These are phyloP conservation scores for Trichothecium sympodiale DNA, from an alignment of 2,329 filamentous ascomycete species.

Conservation along the genomic window DNA sequence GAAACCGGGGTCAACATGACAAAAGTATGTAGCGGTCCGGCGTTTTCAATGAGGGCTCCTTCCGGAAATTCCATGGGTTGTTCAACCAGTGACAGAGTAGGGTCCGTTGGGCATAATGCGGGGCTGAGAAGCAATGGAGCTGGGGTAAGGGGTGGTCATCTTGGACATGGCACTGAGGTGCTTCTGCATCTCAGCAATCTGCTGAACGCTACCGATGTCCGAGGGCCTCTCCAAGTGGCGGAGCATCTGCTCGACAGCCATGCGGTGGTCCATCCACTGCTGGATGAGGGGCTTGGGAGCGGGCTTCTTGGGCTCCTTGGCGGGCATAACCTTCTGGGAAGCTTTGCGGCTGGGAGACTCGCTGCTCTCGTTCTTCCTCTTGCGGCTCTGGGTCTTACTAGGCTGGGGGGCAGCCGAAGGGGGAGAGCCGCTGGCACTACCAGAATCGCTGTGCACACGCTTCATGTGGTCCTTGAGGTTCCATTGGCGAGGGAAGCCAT, in stretches of 20 bases:
- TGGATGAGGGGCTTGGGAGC: constrained; percentile 32
- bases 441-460: constrained; percentile 67
- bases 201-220: constrained; percentile 40
- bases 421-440: constrained; percentile 29
- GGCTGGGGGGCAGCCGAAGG: constrained; percentile 16
- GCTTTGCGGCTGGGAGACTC: constrained; percentile 39
- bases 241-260: constrained; percentile 49
- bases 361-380: constrained; percentile 44
- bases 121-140: neutral
- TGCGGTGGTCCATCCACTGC: constrained; percentile 52
- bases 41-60: too few relatives aligned
- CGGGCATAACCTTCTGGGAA: constrained; percentile 27
- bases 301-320: constrained; percentile 19
- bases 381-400: constrained; percentile 37
- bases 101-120: too few relatives aligned
- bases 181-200: constrained; percentile 39
- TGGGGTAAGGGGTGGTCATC: constrained; percentile 21
- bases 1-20: too few relatives aligned
- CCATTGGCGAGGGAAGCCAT: constrained; percentile 91
- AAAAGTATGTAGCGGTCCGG: too few relatives aligned
- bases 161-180: constrained; percentile 41
- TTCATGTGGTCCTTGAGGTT: constrained; percentile 97
- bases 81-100: too few relatives aligned
- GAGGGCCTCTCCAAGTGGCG: constrained; percentile 36
- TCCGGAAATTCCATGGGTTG: too few relatives aligned